phyloP scores from a whole-genome alignment of 176 grass and related monocot genomes.

The Hsuehochloa calcarea region DNA sequence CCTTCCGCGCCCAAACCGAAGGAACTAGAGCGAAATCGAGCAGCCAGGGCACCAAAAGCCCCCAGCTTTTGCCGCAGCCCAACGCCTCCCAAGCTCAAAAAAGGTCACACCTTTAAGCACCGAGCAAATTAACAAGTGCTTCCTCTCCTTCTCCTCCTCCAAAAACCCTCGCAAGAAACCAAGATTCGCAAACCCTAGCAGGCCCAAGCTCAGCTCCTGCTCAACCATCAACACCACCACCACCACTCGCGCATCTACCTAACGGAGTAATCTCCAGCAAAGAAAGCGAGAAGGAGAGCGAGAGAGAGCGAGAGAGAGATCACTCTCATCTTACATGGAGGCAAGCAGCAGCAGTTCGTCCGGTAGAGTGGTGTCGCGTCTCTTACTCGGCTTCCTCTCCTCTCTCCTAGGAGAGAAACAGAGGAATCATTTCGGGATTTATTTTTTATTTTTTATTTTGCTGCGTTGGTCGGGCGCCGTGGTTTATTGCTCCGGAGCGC shows the following conservation, averaged over 20 bases:
- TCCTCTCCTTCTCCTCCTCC: background rate
- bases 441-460: background rate
- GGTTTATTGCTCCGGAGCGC: background rate
- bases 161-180: background rate
- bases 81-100: background rate
- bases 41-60: background rate
- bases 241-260: background rate
- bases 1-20: background rate
- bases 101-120: background rate
- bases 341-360: background rate
- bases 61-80: background rate
- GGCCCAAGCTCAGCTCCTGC: background rate
- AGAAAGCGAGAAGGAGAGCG: no score
- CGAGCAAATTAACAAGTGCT: background rate
- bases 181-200: conserved; percentile 44
- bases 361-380: conserved; percentile 2
- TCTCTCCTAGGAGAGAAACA: background rate
- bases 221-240: background rate
- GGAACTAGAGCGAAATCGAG: background rate
- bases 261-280: background rate
- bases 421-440: conserved; percentile 17
- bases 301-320: background rate
- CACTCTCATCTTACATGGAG: background rate
- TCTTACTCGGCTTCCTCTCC: background rate
- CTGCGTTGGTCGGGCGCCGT: background rate